Conservation (phyloP, 2,329 filamentous ascomycete species). For the Nemania sp. region DNA sequence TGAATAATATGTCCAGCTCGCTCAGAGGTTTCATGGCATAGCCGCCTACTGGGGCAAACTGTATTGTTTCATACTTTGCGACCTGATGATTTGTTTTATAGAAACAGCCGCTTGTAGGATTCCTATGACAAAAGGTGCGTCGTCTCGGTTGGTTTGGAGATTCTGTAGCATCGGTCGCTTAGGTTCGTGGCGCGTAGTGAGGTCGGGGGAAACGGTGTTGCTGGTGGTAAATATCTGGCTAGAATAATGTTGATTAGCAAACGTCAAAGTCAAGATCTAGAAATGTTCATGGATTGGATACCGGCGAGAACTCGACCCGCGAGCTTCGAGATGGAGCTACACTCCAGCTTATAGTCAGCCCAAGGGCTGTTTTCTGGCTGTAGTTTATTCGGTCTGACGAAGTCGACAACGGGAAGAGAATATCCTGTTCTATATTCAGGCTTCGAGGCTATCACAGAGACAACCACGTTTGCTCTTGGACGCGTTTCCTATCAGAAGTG, state of each 20-base stretch:
- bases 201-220: neutral
- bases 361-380: neutral
- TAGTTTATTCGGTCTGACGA: conserved; percentile 6
- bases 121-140: neutral
- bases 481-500: conserved; percentile 1
- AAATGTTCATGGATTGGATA: too few relatives aligned
- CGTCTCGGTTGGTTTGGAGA: neutral
- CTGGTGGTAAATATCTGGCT: neutral
- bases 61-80: neutral
- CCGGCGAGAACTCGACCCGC: too few relatives aligned
- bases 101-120: neutral
- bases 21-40: neutral
- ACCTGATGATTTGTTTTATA: neutral
- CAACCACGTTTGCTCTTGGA: conserved; percentile 9
- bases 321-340: conserved; percentile 12
- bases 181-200: neutral
- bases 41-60: neutral
- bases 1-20: too few relatives aligned
- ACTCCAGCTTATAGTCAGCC: conserved; percentile 6
- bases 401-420: conserved; percentile 6
- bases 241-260: neutral
- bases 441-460: neutral
- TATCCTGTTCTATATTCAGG: neutral
- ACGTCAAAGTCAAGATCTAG: neutral
- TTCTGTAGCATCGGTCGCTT: neutral